Conservation (phyloP, 1,139 yeast species). For the Candida mesenterica region DNA sequence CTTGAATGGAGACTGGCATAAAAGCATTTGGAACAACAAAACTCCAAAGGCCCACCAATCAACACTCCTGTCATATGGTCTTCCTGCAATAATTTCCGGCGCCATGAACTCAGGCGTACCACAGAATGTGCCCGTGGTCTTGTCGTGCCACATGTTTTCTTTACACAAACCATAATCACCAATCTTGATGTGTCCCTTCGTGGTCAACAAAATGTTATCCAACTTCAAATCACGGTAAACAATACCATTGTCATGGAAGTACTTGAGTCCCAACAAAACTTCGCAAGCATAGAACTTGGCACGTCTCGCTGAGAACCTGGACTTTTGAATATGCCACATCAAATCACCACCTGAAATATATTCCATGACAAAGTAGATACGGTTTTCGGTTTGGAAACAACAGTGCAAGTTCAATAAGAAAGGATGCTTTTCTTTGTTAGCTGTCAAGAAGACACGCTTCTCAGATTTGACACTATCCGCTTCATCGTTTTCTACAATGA, state of each 20-base stretch:
- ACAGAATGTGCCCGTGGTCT: conserved; percentile 92
- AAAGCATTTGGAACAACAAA: conserved; percentile 87
- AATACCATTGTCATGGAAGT: conserved; percentile 93
- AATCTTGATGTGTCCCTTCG: conserved; percentile 92
- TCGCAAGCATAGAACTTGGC: conserved; percentile 98
- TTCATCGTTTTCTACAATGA: conserved; percentile 92
- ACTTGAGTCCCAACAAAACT: conserved; percentile 83
- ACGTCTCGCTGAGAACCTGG: conserved; percentile 80
- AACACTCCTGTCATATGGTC: conserved; percentile 87
- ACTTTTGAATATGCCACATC: conserved; percentile 98
- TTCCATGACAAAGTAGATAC: conserved; percentile 98
- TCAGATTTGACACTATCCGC: conserved; percentile 93
- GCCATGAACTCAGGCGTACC: conserved; percentile 99
- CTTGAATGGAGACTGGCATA: conserved; percentile 95
- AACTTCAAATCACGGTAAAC: conserved; percentile 94
- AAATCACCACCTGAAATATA: conserved; percentile 96
- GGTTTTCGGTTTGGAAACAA: conserved; percentile 96
- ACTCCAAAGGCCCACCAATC: conserved; percentile 99
- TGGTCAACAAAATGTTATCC: conserved; percentile 85
- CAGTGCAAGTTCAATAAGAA: conserved; percentile 88
- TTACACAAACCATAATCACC: conserved; percentile 98
- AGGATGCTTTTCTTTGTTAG: conserved; percentile 89
- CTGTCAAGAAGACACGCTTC: conserved; percentile 86
- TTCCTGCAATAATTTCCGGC: conserved; percentile 92
- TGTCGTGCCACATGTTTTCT: conserved; percentile 91